Conservation (phyloP, 176 grass and related monocot genomes). For the Triticum timopheevii region DNA sequence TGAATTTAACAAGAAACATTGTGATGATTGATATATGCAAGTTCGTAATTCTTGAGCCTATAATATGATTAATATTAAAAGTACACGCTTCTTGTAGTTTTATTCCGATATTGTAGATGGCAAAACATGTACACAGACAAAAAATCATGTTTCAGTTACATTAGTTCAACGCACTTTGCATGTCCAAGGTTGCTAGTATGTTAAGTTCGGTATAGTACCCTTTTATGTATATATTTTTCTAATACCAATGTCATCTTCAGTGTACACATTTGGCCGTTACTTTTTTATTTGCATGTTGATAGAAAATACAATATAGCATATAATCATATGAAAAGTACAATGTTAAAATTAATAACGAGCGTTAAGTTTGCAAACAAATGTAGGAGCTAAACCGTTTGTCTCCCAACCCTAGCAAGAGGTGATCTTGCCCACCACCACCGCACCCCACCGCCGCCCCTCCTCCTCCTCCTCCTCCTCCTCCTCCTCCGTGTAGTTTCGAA, state of each 20-base stretch:
- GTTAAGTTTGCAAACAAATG: no score
- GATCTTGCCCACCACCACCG: no score
- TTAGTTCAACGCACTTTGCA: not conserved
- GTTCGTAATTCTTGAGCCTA: not conserved
- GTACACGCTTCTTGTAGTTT: not conserved
- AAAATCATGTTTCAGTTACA: not conserved
- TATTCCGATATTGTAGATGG: not conserved
- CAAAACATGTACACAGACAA: no score
- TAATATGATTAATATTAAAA: not conserved
- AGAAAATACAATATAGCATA: no score
- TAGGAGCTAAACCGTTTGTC: no score
- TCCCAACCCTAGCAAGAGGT: no score
- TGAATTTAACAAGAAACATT: not conserved
- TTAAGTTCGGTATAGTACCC: not conserved
- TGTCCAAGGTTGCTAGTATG: not conserved
- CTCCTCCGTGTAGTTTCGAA: no score
- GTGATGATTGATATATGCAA: not conserved
- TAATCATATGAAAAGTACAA: no score
- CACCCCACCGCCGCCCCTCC: no score
- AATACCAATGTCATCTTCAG: not conserved
- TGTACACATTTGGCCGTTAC: not conserved
- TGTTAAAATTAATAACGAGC: no score
- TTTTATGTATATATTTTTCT: not conserved
- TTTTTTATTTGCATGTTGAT: no score
- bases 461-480: no score